Percentiles rank a stretch among this genome's conserved stretches.
Evolutionary conservation across 2,329 filamentous ascomycete species (phyloP).

Genomic region (Capronia americana): DNA sequence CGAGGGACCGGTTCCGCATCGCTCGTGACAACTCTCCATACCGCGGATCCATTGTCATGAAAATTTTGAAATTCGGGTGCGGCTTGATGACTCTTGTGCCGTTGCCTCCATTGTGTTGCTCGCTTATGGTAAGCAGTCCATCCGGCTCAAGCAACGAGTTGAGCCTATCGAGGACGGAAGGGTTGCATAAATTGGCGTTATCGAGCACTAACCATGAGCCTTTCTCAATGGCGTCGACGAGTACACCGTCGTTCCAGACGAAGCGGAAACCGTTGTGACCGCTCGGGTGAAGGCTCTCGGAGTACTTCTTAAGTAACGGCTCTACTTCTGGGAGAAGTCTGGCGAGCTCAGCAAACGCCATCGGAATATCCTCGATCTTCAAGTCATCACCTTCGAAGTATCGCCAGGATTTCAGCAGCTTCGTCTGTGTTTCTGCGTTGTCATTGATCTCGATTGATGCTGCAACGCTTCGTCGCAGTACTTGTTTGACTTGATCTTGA

Average conservation of each 20-base stretch:
- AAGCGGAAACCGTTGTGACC: constrained; percentile 56
- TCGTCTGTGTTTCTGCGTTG: background rate
- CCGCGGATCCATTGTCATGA: constrained; percentile 88
- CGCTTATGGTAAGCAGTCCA: constrained; percentile 87
- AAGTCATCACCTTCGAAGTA: constrained; percentile 8
- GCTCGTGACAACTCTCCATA: constrained; percentile 94
- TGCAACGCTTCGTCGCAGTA: constrained; percentile 51
- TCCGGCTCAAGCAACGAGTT: constrained; percentile 94
- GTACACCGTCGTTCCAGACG: constrained; percentile 93
- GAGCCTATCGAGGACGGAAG: constrained; percentile 89
- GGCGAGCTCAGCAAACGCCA: background rate
- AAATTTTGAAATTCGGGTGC: constrained; percentile 87
- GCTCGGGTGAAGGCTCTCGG: background rate
- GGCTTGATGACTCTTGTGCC: constrained; percentile 75
- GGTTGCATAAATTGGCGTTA: constrained; percentile 95
- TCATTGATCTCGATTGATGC: constrained; percentile 36
- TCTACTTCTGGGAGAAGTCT: constrained; percentile 12
- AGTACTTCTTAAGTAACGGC: constrained; percentile 10
- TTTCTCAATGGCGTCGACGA: constrained; percentile 83
- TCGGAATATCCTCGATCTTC: constrained; percentile 8
- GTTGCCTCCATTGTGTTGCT: constrained; percentile 84
- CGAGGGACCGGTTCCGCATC: constrained; percentile 93
- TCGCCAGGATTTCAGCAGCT: constrained; percentile 22
- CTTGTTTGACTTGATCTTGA: constrained; percentile 59
- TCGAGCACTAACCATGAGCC: constrained; percentile 95